These are phyloP conservation scores for Colletotrichum somersetense DNA, from an alignment of 2,329 filamentous ascomycete genomes.

Conservation along the genomic window DNA sequence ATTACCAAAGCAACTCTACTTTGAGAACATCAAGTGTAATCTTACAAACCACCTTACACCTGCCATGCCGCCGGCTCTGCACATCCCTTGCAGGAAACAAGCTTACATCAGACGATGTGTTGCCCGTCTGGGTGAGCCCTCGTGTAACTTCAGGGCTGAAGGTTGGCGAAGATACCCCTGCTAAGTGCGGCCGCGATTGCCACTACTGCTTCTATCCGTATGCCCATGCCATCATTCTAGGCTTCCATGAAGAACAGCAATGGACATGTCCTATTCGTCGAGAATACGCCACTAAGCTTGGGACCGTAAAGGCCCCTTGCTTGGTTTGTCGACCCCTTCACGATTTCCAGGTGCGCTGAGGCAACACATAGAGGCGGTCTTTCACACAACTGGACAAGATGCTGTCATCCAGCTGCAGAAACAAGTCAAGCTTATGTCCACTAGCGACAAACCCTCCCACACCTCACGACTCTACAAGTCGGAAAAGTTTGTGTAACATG, in stretches of 20 bases:
- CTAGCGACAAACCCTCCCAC: neutral
- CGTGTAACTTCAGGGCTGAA: conserved; percentile 9
- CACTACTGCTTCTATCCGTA: conserved; percentile 23
- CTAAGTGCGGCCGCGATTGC: conserved; percentile 22
- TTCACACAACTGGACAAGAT: conserved; percentile 18
- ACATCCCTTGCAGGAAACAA: conserved; percentile 18
- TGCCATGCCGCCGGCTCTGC: conserved; percentile 26
- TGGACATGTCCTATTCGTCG: conserved; percentile 12
- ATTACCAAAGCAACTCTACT: conserved; percentile 30
- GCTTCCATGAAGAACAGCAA: conserved; percentile 2
- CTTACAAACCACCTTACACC: conserved; percentile 35
- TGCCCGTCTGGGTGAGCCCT: conserved; percentile 3
- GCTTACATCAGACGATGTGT: conserved; percentile 39
- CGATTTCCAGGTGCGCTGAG: neutral
- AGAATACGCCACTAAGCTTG: conserved; percentile 2
- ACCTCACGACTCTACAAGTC: conserved; percentile 5
- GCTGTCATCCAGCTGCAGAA: conserved; percentile 12
- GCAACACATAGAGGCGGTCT: conserved; percentile 6
- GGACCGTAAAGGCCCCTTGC: conserved; percentile 9
- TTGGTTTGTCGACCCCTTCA: neutral
- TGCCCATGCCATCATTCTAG: conserved; percentile 19
- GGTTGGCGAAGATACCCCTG: conserved; percentile 15
- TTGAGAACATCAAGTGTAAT: conserved; percentile 7
- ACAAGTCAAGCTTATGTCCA: conserved; percentile 29
- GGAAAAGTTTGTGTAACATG: conserved; percentile 1